Conservation (phyloP, 768 basidiomycete genomes). For the Pisolithus marmoratus region DNA sequence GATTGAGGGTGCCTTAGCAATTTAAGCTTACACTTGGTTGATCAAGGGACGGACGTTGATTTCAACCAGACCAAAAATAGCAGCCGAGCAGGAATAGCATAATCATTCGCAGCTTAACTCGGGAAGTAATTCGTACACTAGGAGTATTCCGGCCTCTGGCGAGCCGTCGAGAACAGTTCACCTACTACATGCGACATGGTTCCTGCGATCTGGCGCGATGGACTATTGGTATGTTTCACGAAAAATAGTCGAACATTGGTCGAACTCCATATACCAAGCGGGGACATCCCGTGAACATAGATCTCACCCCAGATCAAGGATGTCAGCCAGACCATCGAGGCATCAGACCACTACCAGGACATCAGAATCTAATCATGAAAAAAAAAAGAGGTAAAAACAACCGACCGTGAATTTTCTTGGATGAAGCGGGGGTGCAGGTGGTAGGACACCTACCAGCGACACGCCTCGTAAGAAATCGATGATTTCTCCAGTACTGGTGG, state of each 20-base stretch:
- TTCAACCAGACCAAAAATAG: neutral
- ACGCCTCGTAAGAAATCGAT: constrained; percentile 70
- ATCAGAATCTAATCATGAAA: neutral
- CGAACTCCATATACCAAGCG: constrained; percentile 84
- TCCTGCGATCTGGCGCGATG: constrained; percentile 68
- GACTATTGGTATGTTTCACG: constrained; percentile 76
- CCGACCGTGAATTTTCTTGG: constrained; percentile 76
- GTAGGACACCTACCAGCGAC: constrained; percentile 67
- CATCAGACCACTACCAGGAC: constrained; percentile 75
- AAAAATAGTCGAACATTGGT: constrained; percentile 88
- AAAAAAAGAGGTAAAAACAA: constrained; percentile 2
- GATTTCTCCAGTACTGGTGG: constrained; percentile 61
- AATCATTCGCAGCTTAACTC: no score
- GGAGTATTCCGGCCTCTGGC: constrained; percentile 22
- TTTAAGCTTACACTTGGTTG: neutral
- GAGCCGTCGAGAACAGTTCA: constrained; percentile 53
- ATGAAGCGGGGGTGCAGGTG: constrained; percentile 55
- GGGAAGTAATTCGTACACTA: constrained; percentile 6
- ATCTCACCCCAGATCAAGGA: constrained; percentile 95
- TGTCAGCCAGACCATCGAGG: constrained; percentile 87
- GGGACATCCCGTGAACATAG: constrained; percentile 85
- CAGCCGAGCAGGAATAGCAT: no score
- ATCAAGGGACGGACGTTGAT: no score
- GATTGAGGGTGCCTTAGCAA: no score
- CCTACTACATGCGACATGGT: constrained; percentile 79